Base-by-base conservation (phyloP, 2,329 filamentous ascomycete species). In the Thermochaetoides dissita region DNA sequence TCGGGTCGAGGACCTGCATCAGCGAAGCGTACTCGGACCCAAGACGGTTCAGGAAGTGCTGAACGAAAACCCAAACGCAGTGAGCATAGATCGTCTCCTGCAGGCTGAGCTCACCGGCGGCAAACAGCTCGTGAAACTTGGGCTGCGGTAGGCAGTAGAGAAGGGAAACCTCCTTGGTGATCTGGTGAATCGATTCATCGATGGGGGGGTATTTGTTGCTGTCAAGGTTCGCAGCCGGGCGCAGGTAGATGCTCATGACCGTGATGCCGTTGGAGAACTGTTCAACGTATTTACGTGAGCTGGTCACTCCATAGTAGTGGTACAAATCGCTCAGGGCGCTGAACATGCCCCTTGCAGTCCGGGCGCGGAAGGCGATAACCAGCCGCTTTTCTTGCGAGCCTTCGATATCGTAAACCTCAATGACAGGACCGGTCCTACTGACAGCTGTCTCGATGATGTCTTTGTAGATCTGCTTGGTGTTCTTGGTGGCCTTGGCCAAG, bases 201-300 rank as follows among this genome's bases (percentile, higher is more conserved):
- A 96, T 86, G 0, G 87, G 81, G 34, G 89, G 88, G 58, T 67
- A 66, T 43, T 72, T 69, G 35, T 72, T 63, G 34, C 10, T 7
- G 33, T 75, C 65, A 24, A 71, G 61, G 50, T 72, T 73, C 38
- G 69, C 59, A 11, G 82, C 72, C 17, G 85, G 87, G 51, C 82
- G 81, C 46, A 98, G 73, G 63, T 98, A 98, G 49, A 95, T 76
- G 53, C 87, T 95, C 73, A 96, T 94, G 62, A 96, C 83, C 10
- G 86, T 94, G 60, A 95, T 93, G 48, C 91, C 91, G 62, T 98
- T 98, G 57, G 88, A 91, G 71, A 98, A 98, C 65, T 96, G 91
- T 66, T 98, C 85, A 38, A 98, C 84, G 58, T 98, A 98, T 68
- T 98, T 98, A 54, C 91, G 76, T 29, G 91, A 91, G 57, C 85